These are phyloP conservation scores for Wallacemonas sp. DNA, from an alignment of 208 protist species.

Conservation along the genomic window DNA sequence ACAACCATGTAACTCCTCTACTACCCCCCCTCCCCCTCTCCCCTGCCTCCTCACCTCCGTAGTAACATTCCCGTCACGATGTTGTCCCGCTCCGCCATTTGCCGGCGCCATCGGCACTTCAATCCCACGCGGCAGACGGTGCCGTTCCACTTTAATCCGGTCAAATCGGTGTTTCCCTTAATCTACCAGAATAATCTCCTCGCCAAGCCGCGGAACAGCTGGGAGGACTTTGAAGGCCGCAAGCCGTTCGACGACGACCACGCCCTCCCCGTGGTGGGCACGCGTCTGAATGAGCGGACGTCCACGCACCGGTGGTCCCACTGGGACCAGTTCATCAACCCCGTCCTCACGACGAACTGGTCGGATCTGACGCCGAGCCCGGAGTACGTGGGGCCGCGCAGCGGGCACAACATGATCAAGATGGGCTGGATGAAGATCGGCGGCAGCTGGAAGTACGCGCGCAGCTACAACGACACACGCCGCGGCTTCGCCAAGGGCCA, in stretches of 20 bases:
- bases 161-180: slow-evolving; percentile 86
- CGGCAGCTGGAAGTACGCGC: slow-evolving; percentile 86
- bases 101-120: slow-evolving; percentile 69
- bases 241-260: slow-evolving; percentile 87
- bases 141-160: slow-evolving; percentile 76
- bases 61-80: slow-evolving; percentile 13
- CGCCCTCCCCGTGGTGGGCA: slow-evolving; percentile 74
- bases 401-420: slow-evolving; percentile 85
- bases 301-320: slow-evolving; percentile 82
- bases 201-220: slow-evolving; percentile 78
- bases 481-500: slow-evolving; percentile 74
- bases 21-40: slow-evolving; percentile 16
- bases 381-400: slow-evolving; percentile 85
- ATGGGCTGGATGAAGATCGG: slow-evolving; percentile 94
- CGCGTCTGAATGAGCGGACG: slow-evolving; percentile 71
- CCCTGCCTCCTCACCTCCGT: slow-evolving; percentile 3
- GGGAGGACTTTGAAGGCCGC: slow-evolving; percentile 78
- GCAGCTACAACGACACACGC: slow-evolving; percentile 82
- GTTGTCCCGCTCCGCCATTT: slow-evolving; percentile 25
- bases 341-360: slow-evolving; percentile 72
- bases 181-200: slow-evolving; percentile 89
- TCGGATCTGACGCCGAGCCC: slow-evolving; percentile 70
- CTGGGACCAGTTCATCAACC: slow-evolving; percentile 90
- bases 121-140: slow-evolving; percentile 61
- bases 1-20: background rate